phyloP scores from a whole-genome alignment of 1,139 yeast genomes.

The Saccharomycopsis hybrid region DNA sequence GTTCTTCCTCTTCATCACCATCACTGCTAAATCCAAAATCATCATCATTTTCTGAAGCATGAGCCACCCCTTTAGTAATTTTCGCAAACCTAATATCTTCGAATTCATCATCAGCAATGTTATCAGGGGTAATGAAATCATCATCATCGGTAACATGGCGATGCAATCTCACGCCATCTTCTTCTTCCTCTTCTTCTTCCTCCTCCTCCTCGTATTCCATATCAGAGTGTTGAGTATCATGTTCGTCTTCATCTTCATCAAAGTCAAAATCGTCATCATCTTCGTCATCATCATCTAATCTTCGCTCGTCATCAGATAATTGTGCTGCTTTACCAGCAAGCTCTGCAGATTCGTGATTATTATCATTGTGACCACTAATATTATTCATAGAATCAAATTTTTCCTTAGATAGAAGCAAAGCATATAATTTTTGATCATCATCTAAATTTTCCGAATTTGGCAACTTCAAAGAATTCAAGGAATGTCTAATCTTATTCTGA shows the following conservation, averaged over 20 bases:
- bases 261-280: conserved; percentile 5
- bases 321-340: conserved; percentile 5
- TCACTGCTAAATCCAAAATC: conserved; percentile 3
- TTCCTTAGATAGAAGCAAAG: conserved; percentile 16
- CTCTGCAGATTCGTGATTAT: neutral
- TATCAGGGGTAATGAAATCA: conserved; percentile 12
- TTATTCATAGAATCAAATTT: conserved; percentile 16
- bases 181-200: conserved; percentile 10
- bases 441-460: conserved; percentile 18
- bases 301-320: conserved; percentile 18
- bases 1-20: conserved; percentile 5
- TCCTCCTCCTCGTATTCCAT: conserved; percentile 5
- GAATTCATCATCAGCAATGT: conserved; percentile 12
- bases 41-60: conserved; percentile 5
- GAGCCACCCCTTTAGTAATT: neutral
- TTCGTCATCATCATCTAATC: conserved; percentile 18
- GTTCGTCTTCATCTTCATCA: conserved; percentile 10
- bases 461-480: conserved; percentile 18
- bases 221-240: conserved; percentile 1
- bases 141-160: neutral
- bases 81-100: conserved; percentile 13
- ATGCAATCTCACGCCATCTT: neutral
- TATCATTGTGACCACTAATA: neutral
- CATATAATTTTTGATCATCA: conserved; percentile 20
- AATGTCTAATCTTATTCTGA: conserved; percentile 14